These are phyloP conservation scores for Zymoseptoria ardabiliae DNA, from an alignment of 2,329 filamentous ascomycete species.

Conservation along the genomic window DNA sequence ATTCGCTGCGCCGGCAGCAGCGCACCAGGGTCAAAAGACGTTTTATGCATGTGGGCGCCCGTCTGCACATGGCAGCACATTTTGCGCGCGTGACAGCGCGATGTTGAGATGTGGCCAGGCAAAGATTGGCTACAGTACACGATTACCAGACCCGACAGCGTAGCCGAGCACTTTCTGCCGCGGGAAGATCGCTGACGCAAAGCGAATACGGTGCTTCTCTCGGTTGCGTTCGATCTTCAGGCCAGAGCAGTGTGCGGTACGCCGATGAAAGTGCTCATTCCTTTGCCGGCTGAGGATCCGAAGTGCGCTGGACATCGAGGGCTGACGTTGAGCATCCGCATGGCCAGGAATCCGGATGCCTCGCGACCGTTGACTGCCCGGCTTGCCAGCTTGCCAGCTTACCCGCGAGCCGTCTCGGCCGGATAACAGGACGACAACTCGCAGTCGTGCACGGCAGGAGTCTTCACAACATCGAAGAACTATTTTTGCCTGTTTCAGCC, in stretches of 20 bases:
- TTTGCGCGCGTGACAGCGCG: constrained; percentile 2
- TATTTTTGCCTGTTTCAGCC: not conserved
- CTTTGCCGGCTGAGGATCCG: not conserved
- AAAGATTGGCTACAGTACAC: not conserved
- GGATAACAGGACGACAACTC: not conserved
- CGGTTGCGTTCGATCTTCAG: not conserved
- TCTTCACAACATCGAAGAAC: not conserved
- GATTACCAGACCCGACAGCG: not conserved
- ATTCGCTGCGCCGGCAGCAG: not conserved
- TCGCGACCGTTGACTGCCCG: not conserved
- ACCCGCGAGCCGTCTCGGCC: not conserved
- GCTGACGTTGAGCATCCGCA: not conserved
- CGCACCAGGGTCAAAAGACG: not conserved
- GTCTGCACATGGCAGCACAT: not conserved
- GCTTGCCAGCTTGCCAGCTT: not conserved
- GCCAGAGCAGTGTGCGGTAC: not conserved
- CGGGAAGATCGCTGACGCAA: constrained; percentile 6
- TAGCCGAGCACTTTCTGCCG: constrained; percentile 1
- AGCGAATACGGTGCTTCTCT: not conserved
- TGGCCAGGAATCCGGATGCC: not conserved
- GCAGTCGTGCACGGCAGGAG: not conserved
- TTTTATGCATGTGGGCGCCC: not conserved
- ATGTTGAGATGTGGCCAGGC: not conserved
- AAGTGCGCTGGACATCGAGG: not conserved
- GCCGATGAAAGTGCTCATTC: not conserved